phyloP scores from a whole-genome alignment of 2,329 filamentous ascomycete genomes.

The Penicillium sp. region DNA sequence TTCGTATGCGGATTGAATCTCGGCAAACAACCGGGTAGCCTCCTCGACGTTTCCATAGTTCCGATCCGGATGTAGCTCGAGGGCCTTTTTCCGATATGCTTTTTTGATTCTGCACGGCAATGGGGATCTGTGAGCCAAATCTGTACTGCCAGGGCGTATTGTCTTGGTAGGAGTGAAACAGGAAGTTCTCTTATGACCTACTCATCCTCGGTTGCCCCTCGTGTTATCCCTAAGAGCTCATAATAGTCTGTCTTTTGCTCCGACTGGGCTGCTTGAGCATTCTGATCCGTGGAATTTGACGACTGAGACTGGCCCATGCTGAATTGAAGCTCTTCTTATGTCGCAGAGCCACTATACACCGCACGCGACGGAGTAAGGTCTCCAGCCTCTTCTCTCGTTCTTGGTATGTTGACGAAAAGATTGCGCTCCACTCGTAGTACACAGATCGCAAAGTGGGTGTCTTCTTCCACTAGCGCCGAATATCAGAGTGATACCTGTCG shows the following conservation, averaged over 20 bases:
- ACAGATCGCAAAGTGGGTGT: no score
- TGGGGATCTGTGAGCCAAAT: background rate
- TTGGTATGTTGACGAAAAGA: no score
- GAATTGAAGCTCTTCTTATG: background rate
- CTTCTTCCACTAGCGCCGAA: no score
- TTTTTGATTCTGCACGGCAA: conserved; percentile 68
- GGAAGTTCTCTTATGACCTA: background rate
- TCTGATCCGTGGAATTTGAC: conserved; percentile 23
- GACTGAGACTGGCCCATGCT: conserved; percentile 43
- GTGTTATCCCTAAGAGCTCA: conserved; percentile 69
- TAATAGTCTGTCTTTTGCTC: conserved; percentile 51
- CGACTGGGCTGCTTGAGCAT: conserved; percentile 13
- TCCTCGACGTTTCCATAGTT: conserved; percentile 81
- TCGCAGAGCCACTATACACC: no score
- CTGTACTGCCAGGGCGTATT: no score
- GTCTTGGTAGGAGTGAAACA: no score
- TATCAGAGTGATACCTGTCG: no score
- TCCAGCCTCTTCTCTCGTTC: no score
- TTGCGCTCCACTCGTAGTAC: no score
- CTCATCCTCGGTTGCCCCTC: conserved; percentile 74
- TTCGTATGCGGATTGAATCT: conserved; percentile 89
- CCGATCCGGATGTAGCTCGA: conserved; percentile 90
- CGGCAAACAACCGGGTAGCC: conserved; percentile 79
- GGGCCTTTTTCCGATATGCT: conserved; percentile 81
- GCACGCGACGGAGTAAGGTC: no score